A percentile compares a stretch with the other conserved stretches of the same genome.
phyloP scores from a whole-genome alignment of 1,139 yeast genomes.

The Neolecta irregularis region DNA sequence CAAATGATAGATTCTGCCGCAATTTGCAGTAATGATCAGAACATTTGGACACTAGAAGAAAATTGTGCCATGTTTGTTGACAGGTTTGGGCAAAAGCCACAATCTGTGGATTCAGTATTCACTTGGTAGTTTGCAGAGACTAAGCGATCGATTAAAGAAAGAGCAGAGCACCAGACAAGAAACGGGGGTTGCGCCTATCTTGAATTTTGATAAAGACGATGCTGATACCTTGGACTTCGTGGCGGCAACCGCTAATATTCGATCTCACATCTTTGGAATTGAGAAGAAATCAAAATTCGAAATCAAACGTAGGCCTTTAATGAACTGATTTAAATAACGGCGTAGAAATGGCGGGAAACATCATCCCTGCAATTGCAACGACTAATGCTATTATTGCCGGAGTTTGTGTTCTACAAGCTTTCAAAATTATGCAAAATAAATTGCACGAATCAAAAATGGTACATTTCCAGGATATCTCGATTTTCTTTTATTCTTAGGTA shows the following conservation, averaged over 20 bases:
- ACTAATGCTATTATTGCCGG: constrained; percentile 95
- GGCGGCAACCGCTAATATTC: constrained; percentile 69
- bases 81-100: constrained; percentile 25
- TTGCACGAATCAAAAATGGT: constrained; percentile 21
- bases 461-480: constrained; percentile 19
- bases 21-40: constrained; percentile 39
- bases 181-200: constrained; percentile 18
- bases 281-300: constrained; percentile 68
- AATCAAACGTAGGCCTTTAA: constrained; percentile 34
- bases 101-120: neutral
- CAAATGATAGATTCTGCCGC: constrained; percentile 16
- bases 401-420: constrained; percentile 56
- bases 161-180: constrained; percentile 28
- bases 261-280: constrained; percentile 60
- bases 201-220: constrained; percentile 88
- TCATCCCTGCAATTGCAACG: constrained; percentile 96
- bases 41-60: constrained; percentile 46
- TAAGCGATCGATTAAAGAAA: constrained; percentile 30
- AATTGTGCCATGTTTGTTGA: constrained; percentile 45
- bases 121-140: constrained; percentile 2
- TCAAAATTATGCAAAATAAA: constrained; percentile 33
- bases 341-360: constrained; percentile 76
- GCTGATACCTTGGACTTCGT: constrained; percentile 81
- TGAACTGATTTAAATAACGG: constrained; percentile 16
- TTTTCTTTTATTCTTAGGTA: constrained; percentile 26